A percentile compares a stretch with the other conserved stretches of the same genome.
phyloP scores from a whole-genome alignment of 1,139 yeast genomes.

The Yamadazyma atlantica region DNA sequence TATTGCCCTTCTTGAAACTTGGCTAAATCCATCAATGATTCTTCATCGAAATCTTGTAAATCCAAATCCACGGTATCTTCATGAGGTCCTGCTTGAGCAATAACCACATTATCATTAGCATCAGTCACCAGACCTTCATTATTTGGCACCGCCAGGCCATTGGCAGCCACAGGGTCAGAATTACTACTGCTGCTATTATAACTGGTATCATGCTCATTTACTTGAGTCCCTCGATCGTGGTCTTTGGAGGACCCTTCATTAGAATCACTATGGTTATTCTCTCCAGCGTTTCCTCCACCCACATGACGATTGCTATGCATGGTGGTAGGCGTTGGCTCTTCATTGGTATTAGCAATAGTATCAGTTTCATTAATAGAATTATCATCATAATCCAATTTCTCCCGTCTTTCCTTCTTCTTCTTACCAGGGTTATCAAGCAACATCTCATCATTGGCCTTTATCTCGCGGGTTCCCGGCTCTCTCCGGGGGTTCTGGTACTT shows the following conservation, averaged over 20 bases:
- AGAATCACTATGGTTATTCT: neutral
- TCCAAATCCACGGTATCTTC: slow-evolving; percentile 18
- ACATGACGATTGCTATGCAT: slow-evolving; percentile 3
- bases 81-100: slow-evolving; percentile 21
- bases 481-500: slow-evolving; percentile 10
- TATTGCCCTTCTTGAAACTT: slow-evolving; percentile 70
- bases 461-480: neutral
- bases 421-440: slow-evolving; percentile 8
- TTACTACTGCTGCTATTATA: slow-evolving; percentile 6
- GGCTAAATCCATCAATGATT: slow-evolving; percentile 25
- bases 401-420: slow-evolving; percentile 22
- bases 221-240: neutral
- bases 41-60: slow-evolving; percentile 17
- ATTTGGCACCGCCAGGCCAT: slow-evolving; percentile 8
- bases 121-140: slow-evolving; percentile 6
- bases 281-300: neutral
- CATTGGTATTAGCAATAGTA: slow-evolving; percentile 45
- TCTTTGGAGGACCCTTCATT: slow-evolving; percentile 2
- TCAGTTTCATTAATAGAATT: slow-evolving; percentile 45
- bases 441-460: slow-evolving; percentile 5
- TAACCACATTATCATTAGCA: slow-evolving; percentile 16
- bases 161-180: slow-evolving; percentile 8
- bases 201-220: neutral
- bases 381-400: slow-evolving; percentile 36
- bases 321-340: slow-evolving; percentile 18